Evolutionary conservation across 352 stramenopile genomes (phyloP).

Genomic region (Phytopythium litorale): DNA sequence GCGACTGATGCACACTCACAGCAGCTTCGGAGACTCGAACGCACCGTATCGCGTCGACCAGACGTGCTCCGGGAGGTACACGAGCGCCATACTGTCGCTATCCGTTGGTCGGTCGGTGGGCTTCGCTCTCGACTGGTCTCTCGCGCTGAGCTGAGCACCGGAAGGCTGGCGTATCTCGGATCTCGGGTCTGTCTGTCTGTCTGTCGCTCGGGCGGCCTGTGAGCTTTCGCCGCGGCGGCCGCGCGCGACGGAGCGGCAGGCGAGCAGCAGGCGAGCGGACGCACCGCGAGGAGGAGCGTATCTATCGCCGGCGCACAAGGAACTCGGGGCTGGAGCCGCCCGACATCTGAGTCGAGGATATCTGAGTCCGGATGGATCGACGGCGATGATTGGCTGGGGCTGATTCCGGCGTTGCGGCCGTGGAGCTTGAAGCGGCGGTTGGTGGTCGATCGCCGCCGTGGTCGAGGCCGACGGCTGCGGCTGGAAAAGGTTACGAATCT

Average conservation of each 20-base stretch:
- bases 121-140: neutral
- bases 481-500: no score
- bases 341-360: neutral
- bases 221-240: no score
- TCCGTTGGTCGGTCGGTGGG: no score
- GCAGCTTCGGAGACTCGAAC: conserved; percentile 1
- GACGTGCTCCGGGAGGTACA: conserved; percentile 64
- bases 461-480: no score
- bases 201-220: no score
- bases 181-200: no score
- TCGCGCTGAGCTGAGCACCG: no score
- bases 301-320: neutral
- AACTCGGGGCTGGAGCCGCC: neutral
- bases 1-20: neutral
- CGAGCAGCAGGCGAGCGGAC: neutral
- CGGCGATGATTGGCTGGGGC: neutral
- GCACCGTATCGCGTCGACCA: conserved; percentile 74
- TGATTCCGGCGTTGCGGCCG: neutral
- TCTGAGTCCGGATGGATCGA: neutral
- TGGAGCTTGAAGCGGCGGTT: neutral
- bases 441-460: neutral
- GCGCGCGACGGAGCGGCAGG: neutral
- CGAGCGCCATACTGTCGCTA: conserved; percentile 46
- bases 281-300: neutral
- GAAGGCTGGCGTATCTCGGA: no score